Conservation (phyloP, 2,329 filamentous ascomycete genomes). For the Calonectria honghensis region DNA sequence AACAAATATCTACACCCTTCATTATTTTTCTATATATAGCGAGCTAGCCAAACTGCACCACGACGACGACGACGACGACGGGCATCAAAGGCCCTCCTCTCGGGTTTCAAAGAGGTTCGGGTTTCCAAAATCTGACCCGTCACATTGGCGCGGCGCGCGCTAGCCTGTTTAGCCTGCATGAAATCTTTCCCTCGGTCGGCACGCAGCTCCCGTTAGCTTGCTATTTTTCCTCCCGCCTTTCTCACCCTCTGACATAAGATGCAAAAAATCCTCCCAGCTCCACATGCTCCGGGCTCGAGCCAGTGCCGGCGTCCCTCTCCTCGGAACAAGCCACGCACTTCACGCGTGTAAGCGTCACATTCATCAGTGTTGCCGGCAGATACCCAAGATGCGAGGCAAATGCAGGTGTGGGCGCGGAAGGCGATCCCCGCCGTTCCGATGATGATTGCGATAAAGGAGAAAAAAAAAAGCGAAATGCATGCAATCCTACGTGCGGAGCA, state of each 20-base stretch:
- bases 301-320: neutral
- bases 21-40: neutral
- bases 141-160: neutral
- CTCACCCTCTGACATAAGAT: constrained; percentile 5
- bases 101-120: neutral
- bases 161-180: constrained; percentile 1
- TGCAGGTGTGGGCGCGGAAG: neutral
- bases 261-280: neutral
- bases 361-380: constrained; percentile 3
- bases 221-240: constrained; percentile 1
- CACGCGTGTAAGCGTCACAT: constrained; percentile 5
- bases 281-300: neutral
- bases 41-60: neutral
- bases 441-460: neutral
- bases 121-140: neutral
- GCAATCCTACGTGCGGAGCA: neutral
- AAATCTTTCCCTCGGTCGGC: neutral
- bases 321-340: neutral
- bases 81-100: neutral
- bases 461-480: neutral
- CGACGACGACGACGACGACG: neutral
- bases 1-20: neutral
- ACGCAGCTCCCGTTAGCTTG: constrained; percentile 1
- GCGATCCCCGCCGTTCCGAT: constrained; percentile 1
- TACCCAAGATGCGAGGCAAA: neutral